A percentile compares a stretch with the other conserved stretches of the same genome.
These are phyloP conservation scores for Podosphaera xanthii DNA, from an alignment of 2,329 filamentous ascomycete genomes.

Conservation along the genomic window DNA sequence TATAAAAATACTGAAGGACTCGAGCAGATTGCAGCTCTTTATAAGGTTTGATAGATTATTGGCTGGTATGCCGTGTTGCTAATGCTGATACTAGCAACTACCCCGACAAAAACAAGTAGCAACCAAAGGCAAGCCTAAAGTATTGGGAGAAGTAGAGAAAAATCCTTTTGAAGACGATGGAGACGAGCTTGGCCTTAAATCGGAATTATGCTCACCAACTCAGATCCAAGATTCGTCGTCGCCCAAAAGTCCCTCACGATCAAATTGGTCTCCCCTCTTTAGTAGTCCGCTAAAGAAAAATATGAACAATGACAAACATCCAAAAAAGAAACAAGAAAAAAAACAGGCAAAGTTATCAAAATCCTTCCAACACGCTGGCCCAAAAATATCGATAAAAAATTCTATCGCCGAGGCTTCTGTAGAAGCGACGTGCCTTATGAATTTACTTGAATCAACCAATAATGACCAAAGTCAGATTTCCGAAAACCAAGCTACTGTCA, in stretches of 20 bases:
- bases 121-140: slow-evolving; percentile 59
- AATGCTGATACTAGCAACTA: slow-evolving; percentile 25
- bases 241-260: slow-evolving; percentile 4
- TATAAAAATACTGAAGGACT: slow-evolving; percentile 68
- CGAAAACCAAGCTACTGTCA: slow-evolving; percentile 51
- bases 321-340: slow-evolving; percentile 20
- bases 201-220: neutral
- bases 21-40: slow-evolving; percentile 55
- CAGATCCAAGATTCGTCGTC: slow-evolving; percentile 7
- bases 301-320: neutral
- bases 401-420: slow-evolving; percentile 79
- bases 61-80: slow-evolving; percentile 1
- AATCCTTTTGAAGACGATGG: slow-evolving; percentile 44
- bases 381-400: slow-evolving; percentile 65
- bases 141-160: slow-evolving; percentile 56
- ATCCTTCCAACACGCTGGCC: slow-evolving; percentile 59
- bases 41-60: slow-evolving; percentile 24
- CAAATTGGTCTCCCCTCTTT: slow-evolving; percentile 7
- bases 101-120: slow-evolving; percentile 46
- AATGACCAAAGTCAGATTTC: slow-evolving; percentile 73
- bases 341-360: slow-evolving; percentile 27
- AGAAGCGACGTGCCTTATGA: slow-evolving; percentile 73
- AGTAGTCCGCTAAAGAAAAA: neutral
- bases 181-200: slow-evolving; percentile 10
- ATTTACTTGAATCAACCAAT: slow-evolving; percentile 74